A percentile compares a stretch with the other conserved stretches of the same genome.
These are phyloP conservation scores for Hagleromyces aurorensis DNA, from an alignment of 805 yeast species.

Conservation along the genomic window DNA sequence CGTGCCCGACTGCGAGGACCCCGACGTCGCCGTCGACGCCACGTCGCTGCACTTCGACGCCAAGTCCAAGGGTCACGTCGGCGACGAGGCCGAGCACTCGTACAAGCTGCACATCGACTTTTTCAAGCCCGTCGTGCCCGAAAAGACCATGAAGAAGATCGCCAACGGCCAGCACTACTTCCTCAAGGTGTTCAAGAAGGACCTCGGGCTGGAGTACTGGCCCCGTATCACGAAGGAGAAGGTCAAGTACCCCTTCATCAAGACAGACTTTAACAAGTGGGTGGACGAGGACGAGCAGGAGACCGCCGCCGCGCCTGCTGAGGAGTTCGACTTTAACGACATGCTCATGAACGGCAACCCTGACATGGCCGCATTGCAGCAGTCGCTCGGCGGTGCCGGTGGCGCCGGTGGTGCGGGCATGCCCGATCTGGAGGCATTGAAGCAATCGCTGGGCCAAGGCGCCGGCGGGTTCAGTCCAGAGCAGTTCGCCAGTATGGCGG, in stretches of 20 bases:
- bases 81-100: constrained; percentile 33
- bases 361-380: constrained; percentile 31
- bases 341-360: constrained; percentile 30
- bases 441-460: constrained; percentile 23
- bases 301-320: constrained; percentile 32
- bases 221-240: constrained; percentile 90
- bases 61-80: constrained; percentile 38
- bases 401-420: constrained; percentile 19
- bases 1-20: constrained; percentile 59
- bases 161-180: constrained; percentile 49
- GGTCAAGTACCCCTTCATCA: constrained; percentile 66
- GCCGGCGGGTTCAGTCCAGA: constrained; percentile 33
- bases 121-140: constrained; percentile 64
- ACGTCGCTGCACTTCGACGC: constrained; percentile 42
- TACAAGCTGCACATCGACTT: constrained; percentile 70
- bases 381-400: constrained; percentile 39
- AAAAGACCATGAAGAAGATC: constrained; percentile 44
- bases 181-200: constrained; percentile 64
- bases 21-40: constrained; percentile 54
- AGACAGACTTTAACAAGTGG: constrained; percentile 97
- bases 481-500: constrained; percentile 27
- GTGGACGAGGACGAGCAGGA: constrained; percentile 98
- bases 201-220: constrained; percentile 73
- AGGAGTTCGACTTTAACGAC: constrained; percentile 28
- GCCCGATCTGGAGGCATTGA: constrained; percentile 34